phyloP scores from a whole-genome alignment of 768 basidiomycete genomes.

The Cystobasidium onofrii region DNA sequence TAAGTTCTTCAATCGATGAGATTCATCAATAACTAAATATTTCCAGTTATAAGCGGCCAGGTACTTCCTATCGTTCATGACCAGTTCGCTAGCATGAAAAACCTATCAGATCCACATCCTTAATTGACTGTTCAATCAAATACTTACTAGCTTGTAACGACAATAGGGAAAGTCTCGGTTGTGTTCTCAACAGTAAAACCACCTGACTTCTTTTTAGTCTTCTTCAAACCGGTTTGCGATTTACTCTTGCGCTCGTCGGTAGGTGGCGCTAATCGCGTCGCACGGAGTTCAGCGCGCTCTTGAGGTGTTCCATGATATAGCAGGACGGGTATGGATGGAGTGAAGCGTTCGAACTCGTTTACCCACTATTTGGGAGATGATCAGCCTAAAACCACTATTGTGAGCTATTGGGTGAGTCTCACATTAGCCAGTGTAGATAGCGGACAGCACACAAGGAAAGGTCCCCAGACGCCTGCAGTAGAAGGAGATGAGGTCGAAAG shows the following conservation, averaged over 20 bases:
- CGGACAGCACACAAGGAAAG: constrained; percentile 84
- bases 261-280: not conserved
- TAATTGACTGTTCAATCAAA: no score
- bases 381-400: no score
- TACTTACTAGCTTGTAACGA: constrained; percentile 63
- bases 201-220: not conserved
- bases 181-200: constrained; percentile 1
- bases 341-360: constrained; percentile 22
- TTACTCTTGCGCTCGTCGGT: constrained; percentile 35
- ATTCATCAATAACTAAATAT: constrained; percentile 89
- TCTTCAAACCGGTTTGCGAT: not conserved
- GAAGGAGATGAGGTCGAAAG: not conserved
- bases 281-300: constrained; percentile 69
- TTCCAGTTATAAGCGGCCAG: constrained; percentile 54
- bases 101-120: no score
- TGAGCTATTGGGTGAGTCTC: not conserved
- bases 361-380: constrained; percentile 38
- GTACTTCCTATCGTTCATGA: constrained; percentile 69
- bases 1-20: constrained; percentile 86
- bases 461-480: constrained; percentile 53
- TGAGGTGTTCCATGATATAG: constrained; percentile 81
- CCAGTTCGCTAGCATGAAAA: constrained; percentile 69
- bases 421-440: constrained; percentile 62
- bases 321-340: constrained; percentile 56
- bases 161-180: constrained; percentile 41